Percentiles rank a stretch among this genome's conserved stretches.
phyloP scores from a whole-genome alignment of 495 filamentous ascomycete species.

The Oidiodendron maius region DNA sequence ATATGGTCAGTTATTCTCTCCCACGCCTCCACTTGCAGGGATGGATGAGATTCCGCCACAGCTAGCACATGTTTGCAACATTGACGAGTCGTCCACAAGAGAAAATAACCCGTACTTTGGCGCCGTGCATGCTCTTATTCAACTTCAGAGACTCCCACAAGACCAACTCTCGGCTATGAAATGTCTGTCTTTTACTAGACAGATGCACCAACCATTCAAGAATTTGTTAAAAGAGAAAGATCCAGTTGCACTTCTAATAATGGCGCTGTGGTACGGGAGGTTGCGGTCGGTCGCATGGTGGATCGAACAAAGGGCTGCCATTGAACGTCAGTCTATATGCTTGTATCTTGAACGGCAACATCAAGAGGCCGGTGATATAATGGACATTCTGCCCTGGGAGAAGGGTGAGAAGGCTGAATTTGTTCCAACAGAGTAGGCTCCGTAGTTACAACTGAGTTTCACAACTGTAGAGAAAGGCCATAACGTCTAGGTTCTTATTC shows the following conservation, averaged over 20 bases:
- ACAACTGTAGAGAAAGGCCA: no score
- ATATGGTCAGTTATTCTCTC: slow-evolving; percentile 14
- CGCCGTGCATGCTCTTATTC: neutral
- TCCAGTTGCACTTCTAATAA: slow-evolving; percentile 30
- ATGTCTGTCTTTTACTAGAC: slow-evolving; percentile 30
- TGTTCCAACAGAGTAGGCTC: no score
- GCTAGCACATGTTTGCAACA: neutral
- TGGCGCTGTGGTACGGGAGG: slow-evolving; percentile 36
- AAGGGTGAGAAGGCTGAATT: no score
- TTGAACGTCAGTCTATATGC: slow-evolving; percentile 33
- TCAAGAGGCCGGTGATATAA: no score
- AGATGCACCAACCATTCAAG: slow-evolving; percentile 26
- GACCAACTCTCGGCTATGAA: slow-evolving; percentile 24
- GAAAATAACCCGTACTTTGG: slow-evolving; percentile 6
- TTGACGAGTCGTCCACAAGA: neutral
- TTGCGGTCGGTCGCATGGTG: slow-evolving; percentile 32
- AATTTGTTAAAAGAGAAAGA: slow-evolving; percentile 29
- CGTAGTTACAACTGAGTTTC: no score
- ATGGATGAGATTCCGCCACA: neutral
- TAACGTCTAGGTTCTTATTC: no score
- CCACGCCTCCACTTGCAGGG: neutral
- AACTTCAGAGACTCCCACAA: slow-evolving; percentile 23
- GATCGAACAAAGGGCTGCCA: slow-evolving; percentile 27
- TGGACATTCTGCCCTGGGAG: no score
- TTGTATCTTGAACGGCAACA: slow-evolving; percentile 24